Base-by-base conservation (phyloP, 345 rosid species). In the Rhizophora apiculata region DNA sequence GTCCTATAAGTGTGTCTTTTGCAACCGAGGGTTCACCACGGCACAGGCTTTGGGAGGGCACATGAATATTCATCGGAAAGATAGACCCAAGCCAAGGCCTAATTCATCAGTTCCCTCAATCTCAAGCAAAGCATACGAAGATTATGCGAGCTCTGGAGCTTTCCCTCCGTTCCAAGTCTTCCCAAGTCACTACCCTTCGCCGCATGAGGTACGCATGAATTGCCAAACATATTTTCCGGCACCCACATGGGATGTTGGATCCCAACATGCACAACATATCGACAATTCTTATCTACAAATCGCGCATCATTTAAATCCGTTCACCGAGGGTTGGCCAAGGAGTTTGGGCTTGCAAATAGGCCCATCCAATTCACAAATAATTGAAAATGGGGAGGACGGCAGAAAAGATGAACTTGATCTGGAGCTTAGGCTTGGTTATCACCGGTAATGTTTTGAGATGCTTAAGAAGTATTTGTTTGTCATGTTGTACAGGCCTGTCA, bases 21-120 rank as follows among this genome's bases (percentile, higher is more conserved):
- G 78, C 78, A 75, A 69, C 60, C 58, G 78, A 51, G 78, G 78
- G 1, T 75, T 75, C 66, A 69, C 78, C 22, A 69, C 70, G 1
- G 78, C 78, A 9, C 78, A 75, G 53, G 78, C 78, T 60, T 49
- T 75, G n/a, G 74, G 78, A 21, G 78, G 78, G 1, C 78, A 75
- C 57, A 75, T 75, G 78, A 75, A 75, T 55, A 69, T 75, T 59
- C 78, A 75, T 30, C 59, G 78, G 64, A 75, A 75, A 69, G 78
- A 75, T 64, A 69, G 74, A 49, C 57, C 74, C 22, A 75, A 64
- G 39, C 34, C 69, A 21, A 69, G 73, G 60, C 65, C 46, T 8
- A 61, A 52, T 27, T 59, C 68, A 16, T 59, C 68, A 3, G 69
- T 48, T 57, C 65, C 82, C 62, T 68, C 70, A 3, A 22, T 54